Percentiles rank a stretch among this genome's conserved stretches.
Evolutionary conservation across 768 basidiomycete species (phyloP).

Genomic region (Leccinum variicolor): DNA sequence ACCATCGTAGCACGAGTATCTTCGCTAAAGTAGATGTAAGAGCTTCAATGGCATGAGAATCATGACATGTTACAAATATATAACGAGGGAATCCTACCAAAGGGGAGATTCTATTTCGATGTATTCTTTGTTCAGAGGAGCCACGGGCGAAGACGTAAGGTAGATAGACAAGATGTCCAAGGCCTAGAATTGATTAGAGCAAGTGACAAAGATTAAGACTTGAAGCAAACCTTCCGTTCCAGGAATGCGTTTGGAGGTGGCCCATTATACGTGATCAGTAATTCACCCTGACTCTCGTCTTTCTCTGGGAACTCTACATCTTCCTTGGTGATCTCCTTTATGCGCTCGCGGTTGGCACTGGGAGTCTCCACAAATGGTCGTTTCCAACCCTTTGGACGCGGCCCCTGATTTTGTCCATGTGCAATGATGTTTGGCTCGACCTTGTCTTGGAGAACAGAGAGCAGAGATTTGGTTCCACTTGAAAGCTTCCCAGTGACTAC

Average conservation of each 20-base stretch:
- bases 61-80: background rate
- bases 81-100: conserved; percentile 49
- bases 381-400: conserved; percentile 79
- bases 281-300: conserved; percentile 92
- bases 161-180: conserved; percentile 85
- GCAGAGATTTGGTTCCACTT: conserved; percentile 67
- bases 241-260: conserved; percentile 70
- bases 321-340: conserved; percentile 53
- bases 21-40: conserved; percentile 82
- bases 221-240: conserved; percentile 55
- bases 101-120: conserved; percentile 88
- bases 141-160: conserved; percentile 78
- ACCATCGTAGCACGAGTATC: conserved; percentile 68
- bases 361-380: conserved; percentile 90
- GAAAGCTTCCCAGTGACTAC: conserved; percentile 87
- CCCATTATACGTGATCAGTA: conserved; percentile 74
- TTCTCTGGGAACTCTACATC: conserved; percentile 92
- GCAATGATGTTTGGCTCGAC: conserved; percentile 79
- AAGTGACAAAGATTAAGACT: background rate
- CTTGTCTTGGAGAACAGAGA: conserved; percentile 76
- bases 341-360: conserved; percentile 58
- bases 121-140: conserved; percentile 86
- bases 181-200: conserved; percentile 46
- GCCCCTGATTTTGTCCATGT: conserved; percentile 70
- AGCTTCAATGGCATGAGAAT: conserved; percentile 41